phyloP scores from a whole-genome alignment of 768 basidiomycete species.

The Candolleomyces aberdarensis region DNA sequence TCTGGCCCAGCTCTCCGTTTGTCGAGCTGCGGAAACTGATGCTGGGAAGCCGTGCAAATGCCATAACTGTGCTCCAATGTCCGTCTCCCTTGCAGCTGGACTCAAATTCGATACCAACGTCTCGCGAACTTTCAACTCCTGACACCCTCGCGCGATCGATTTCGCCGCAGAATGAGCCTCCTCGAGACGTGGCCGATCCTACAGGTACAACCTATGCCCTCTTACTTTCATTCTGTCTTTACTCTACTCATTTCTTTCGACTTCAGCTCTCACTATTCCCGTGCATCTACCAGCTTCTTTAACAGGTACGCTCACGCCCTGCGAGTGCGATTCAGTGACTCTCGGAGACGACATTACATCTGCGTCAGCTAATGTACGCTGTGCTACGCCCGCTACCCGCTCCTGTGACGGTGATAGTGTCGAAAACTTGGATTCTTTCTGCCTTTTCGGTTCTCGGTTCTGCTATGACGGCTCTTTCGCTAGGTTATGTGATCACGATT shows the following conservation, averaged over 20 bases:
- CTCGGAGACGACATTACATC: too few species aligned
- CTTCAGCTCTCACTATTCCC: too few species aligned
- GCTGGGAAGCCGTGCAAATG: neutral
- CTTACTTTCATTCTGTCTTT: too few species aligned
- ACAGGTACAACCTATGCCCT: neutral
- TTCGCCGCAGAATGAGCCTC: neutral
- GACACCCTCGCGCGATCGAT: neutral
- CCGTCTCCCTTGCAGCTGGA: neutral
- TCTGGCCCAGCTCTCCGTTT: neutral
- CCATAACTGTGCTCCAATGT: neutral
- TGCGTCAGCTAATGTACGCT: too few species aligned
- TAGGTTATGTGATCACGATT: neutral
- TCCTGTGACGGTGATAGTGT: neutral
- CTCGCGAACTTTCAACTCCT: neutral
- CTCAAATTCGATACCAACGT: neutral
- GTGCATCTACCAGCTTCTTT: too few species aligned
- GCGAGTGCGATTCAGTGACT: too few species aligned
- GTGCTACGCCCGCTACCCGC: neutral
- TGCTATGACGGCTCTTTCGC: neutral
- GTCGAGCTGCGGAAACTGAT: neutral
- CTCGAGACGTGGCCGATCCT: neutral
- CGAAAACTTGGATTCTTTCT: neutral
- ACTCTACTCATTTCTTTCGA: too few species aligned
- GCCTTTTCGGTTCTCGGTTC: neutral
- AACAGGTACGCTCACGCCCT: too few species aligned